Evolutionary conservation across 1,139 yeast species (phyloP), one percentile per base, ranked within the genome.

Genomic region (Geotrichum carabidarum): DNA sequence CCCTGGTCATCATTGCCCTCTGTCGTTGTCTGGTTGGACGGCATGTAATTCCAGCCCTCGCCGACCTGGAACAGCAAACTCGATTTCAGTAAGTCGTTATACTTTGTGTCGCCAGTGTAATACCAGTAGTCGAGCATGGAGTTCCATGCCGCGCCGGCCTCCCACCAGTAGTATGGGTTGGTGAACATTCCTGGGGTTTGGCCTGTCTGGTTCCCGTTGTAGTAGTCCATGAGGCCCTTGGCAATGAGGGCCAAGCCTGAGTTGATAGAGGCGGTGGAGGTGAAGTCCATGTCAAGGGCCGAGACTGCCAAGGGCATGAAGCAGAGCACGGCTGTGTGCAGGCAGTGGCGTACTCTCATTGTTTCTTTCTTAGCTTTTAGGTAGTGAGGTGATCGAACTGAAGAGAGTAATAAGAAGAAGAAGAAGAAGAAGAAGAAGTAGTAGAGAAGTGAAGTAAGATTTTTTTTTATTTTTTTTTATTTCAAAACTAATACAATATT

Each of bases 1-100:
- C 88, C 95, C 71, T 88, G 95, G 75, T 89, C 96, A 74, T 89
- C 96, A 65, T 89, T 89, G 66, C 96, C 96, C 69, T 87, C 95
- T 6, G 88, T 79, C 15, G 83, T 76, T 12, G 87, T 76, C 69
- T 86, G 91, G 68, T 84, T 84, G 53, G 81, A 70, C 1, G 96
- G 95, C 69, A 87, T 79, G 69, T 81, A 88, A 69, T 86, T 81
- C 68, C 78, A 71, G 66, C 81, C 77, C n/a, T 75, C 73, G 30
- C 96, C 96, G 9, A 75, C 76, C 70, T 88, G 95, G 65, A 76
- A 79, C 57, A 78, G 68, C 59, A 88, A 65, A 2, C 90, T 85
- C 30, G 76, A 72, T 63, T 79, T 80, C 59, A 86, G 76, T 31
- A 79, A 62, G 3, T 74, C 74, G 57, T 77, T 80, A 64, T 76